Evolutionary conservation across 2,329 filamentous ascomycete species (phyloP).

Genomic region (Xylaria digitata): DNA sequence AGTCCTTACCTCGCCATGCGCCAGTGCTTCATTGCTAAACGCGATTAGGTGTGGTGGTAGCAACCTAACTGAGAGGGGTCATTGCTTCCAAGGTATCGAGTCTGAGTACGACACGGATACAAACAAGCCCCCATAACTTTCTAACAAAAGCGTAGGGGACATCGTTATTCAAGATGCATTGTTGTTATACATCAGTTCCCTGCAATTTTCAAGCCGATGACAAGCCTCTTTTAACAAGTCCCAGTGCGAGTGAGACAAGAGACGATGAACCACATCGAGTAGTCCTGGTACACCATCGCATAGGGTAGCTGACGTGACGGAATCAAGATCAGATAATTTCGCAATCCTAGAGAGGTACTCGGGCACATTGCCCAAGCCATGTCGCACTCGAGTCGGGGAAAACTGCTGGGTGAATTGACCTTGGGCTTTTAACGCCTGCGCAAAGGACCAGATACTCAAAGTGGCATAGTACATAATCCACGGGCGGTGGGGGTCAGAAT

Average conservation of each 20-base stretch:
- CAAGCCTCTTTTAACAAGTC: conserved; percentile 84
- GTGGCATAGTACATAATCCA: conserved; percentile 93
- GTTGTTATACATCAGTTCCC: conserved; percentile 58
- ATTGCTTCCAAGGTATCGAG: background rate
- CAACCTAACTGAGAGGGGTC: background rate
- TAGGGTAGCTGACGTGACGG: conserved; percentile 73
- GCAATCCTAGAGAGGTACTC: conserved; percentile 72
- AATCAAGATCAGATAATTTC: conserved; percentile 74
- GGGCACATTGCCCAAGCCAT: conserved; percentile 52
- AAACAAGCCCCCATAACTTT: background rate
- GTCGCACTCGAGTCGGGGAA: conserved; percentile 37
- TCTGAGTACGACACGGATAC: background rate
- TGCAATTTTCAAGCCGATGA: conserved; percentile 75
- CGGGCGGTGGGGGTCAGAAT: conserved; percentile 84
- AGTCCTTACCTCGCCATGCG: conserved; percentile 1
- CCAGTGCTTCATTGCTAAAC: background rate
- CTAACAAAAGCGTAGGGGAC: background rate
- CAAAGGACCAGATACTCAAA: conserved; percentile 88
- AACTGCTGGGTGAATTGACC: conserved; percentile 65
- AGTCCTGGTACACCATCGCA: conserved; percentile 64
- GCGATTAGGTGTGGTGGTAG: background rate
- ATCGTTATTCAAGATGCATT: conserved; percentile 38
- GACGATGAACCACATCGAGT: conserved; percentile 56
- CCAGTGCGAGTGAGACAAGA: conserved; percentile 60
- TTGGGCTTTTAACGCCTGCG: conserved; percentile 73